Evolutionary conservation across 208 protist genomes (phyloP).

Genomic region (Trypanosoma boissoni): DNA sequence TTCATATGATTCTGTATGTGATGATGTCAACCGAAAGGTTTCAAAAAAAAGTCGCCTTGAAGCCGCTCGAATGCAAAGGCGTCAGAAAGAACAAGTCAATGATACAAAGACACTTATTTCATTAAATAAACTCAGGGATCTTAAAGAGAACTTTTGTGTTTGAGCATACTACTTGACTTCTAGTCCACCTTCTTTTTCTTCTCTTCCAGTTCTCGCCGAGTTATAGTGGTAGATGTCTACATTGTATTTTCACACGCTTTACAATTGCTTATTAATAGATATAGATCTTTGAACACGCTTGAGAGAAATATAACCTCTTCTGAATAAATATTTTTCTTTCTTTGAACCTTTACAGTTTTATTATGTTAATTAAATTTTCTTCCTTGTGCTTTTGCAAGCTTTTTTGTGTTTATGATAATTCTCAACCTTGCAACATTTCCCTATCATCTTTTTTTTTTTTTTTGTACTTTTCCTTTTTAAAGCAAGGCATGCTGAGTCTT

Average conservation of each 20-base stretch:
- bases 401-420: slow-evolving; percentile 8
- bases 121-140: slow-evolving; percentile 19
- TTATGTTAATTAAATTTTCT: slow-evolving; percentile 2
- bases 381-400: not conserved
- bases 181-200: slow-evolving; percentile 5
- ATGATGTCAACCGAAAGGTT: not conserved
- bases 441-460: not conserved
- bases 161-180: no score
- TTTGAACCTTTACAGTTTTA: slow-evolving; percentile 3
- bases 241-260: not conserved
- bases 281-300: no score
- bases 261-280: not conserved
- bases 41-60: slow-evolving; percentile 29
- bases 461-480: not conserved
- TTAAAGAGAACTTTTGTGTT: slow-evolving; percentile 16
- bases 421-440: no score
- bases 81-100: slow-evolving; percentile 4
- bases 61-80: slow-evolving; percentile 15
- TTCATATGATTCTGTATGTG: not conserved
- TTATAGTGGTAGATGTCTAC: slow-evolving; percentile 6
- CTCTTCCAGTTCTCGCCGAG: not conserved
- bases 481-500: slow-evolving; percentile 8
- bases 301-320: no score
- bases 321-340: no score
- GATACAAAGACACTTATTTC: slow-evolving; percentile 12